Base-by-base conservation (phyloP, 352 stramenopile species). In the Pythium sp. region DNA sequence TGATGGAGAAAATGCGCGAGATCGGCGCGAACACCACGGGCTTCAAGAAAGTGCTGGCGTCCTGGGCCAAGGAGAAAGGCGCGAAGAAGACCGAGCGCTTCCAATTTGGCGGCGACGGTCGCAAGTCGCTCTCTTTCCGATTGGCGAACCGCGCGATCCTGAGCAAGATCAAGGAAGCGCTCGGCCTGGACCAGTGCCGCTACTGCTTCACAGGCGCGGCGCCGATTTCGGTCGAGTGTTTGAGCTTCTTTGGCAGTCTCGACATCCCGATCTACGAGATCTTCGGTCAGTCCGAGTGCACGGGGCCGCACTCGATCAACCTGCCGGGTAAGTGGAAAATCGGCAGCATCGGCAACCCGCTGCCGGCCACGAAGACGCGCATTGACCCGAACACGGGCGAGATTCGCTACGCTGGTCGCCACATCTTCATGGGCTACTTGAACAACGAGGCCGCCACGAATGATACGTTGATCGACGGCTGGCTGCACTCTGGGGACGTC, bases 241-340 rank as follows among this genome's bases (percentile, higher is more conserved):
- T 90, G 62, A 79, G 87, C 55, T 98, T 97, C 75, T 97, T 98
- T 65, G 88, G 82, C 47, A 96, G 83, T 11, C 74, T 98, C n/a
- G 95, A 98, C 76, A 97, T 98, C 32, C 91, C 91, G 36, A 84
- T 99, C 56, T 92, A 95, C 67, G 95, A 98, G 72, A 69, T 98
- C 49, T 92, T 93, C 59, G 94, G 94, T 18, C 89, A 98, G 76
- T 96, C 87, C 5, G 92, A 98, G 77, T 96, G 88, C 70, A 97
- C 90, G 5, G 94, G 93, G 1, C 86, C 92, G 38, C 84, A 87
- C 71, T 82, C 84, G 24, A 87, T 91, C 67, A 89, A 89, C 70
- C 65, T 86, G 14, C 73, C 73, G 11, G 77, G 74, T 43, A 88
- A 87, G 69, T 97, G 90, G 89, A 97, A 96, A 67, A 93, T 97